Evolutionary conservation across 495 filamentous ascomycete genomes (phyloP).

Genomic region (Echria macrotheca): DNA sequence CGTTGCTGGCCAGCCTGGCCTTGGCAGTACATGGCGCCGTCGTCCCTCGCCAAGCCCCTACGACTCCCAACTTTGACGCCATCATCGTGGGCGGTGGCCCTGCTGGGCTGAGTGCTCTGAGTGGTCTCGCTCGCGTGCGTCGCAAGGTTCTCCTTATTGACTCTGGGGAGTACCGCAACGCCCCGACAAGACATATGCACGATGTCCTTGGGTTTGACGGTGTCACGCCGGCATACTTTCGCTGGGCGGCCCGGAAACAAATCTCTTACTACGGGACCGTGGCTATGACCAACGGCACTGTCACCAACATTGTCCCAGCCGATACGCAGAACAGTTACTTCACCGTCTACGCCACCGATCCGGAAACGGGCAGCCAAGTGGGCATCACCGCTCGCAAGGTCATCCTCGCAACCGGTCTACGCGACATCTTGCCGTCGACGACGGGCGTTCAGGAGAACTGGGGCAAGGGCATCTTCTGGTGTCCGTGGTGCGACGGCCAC

Average conservation of each 20-base stretch:
- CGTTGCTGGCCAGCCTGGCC: neutral
- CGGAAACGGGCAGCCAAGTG: neutral
- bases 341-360: conserved; percentile 23
- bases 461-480: conserved; percentile 57
- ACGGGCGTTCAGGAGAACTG: conserved; percentile 47
- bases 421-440: conserved; percentile 48
- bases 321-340: conserved; percentile 38
- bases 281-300: conserved; percentile 45
- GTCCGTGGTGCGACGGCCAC: conserved; percentile 58
- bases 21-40: conserved; percentile 3
- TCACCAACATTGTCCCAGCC: conserved; percentile 38
- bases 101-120: conserved; percentile 42
- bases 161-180: conserved; percentile 52
- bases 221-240: conserved; percentile 50
- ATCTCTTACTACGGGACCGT: conserved; percentile 45
- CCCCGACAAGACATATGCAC: conserved; percentile 50
- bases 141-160: conserved; percentile 50
- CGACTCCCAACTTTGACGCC: conserved; percentile 25
- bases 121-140: conserved; percentile 50
- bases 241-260: conserved; percentile 46
- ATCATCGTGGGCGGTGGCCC: conserved; percentile 31
- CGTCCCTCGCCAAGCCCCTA: neutral
- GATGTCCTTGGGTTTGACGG: conserved; percentile 56
- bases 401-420: conserved; percentile 51
- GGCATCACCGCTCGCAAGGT: conserved; percentile 45